These are phyloP conservation scores for Dactylellina leptospora DNA, from an alignment of 2,329 filamentous ascomycete species.

Conservation along the genomic window DNA sequence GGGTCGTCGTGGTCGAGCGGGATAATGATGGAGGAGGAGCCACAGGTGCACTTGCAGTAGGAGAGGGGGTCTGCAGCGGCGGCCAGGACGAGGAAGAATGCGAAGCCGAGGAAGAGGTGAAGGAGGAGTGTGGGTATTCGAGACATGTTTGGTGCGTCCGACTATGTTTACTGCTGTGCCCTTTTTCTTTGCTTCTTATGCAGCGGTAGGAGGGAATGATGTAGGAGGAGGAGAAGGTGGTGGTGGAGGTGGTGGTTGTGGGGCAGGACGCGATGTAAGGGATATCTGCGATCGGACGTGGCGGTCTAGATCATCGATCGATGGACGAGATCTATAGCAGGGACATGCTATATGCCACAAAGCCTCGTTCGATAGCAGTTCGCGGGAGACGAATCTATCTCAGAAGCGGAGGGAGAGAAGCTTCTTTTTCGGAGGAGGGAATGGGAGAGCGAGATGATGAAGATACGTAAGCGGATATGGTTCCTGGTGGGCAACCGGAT, in stretches of 20 bases:
- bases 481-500: background rate
- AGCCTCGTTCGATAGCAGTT: background rate
- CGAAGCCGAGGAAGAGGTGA: constrained; percentile 48
- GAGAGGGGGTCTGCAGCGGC: constrained; percentile 52
- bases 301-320: constrained; percentile 38
- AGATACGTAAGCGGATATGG: constrained; percentile 1
- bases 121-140: constrained; percentile 32
- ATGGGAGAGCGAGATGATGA: background rate
- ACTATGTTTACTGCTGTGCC: constrained; percentile 4
- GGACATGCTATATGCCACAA: background rate
- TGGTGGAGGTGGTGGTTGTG: background rate
- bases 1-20: constrained; percentile 66
- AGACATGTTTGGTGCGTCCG: constrained; percentile 25
- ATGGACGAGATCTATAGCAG: constrained; percentile 15
- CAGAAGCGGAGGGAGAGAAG: background rate
- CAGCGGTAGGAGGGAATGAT: constrained; percentile 5
- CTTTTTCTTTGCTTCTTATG: background rate
- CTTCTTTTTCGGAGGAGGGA: no score
- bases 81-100: constrained; percentile 22
- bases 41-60: constrained; percentile 78
- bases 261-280: constrained; percentile 1
- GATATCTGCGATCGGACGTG: constrained; percentile 6
- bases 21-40: constrained; percentile 74
- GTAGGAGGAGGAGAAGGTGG: background rate
- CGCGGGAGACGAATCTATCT: background rate